These are phyloP conservation scores for Sclerotinia spermophila DNA, from an alignment of 2,329 filamentous ascomycete species.

Conservation along the genomic window DNA sequence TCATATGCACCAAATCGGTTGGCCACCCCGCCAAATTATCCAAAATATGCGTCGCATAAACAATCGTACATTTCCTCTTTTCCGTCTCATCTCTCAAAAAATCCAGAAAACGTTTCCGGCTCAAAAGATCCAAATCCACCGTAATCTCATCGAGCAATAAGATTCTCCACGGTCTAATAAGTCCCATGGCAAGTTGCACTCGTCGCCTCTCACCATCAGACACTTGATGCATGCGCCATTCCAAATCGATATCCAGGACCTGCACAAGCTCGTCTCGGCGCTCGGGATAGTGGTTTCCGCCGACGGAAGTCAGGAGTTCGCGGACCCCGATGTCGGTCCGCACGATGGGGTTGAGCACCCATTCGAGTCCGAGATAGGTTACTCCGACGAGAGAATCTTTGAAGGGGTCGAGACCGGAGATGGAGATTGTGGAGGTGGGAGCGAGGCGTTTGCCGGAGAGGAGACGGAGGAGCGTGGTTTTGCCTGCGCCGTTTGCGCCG, in stretches of 20 bases:
- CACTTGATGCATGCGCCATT: conserved; percentile 95
- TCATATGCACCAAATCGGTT: conserved; percentile 94
- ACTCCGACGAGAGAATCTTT: conserved; percentile 85
- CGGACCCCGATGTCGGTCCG: conserved; percentile 89
- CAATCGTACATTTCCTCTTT: conserved; percentile 76
- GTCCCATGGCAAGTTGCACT: conserved; percentile 94
- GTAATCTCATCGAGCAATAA: conserved; percentile 94
- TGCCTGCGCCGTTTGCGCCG: conserved; percentile 94
- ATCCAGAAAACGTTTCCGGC: conserved; percentile 75
- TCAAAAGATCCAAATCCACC: conserved; percentile 88
- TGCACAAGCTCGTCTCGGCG: conserved; percentile 81
- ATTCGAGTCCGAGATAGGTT: conserved; percentile 95
- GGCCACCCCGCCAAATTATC: conserved; percentile 95
- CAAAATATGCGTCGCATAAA: conserved; percentile 96
- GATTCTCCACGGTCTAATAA: conserved; percentile 87
- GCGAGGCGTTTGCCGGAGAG: conserved; percentile 93
- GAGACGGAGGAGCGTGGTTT: conserved; percentile 89
- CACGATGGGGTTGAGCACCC: conserved; percentile 96
- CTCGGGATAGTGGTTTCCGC: conserved; percentile 76
- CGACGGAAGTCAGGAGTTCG: conserved; percentile 79
- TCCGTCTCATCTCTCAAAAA: conserved; percentile 89
- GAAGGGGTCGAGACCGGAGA: conserved; percentile 88
- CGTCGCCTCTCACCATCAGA: conserved; percentile 86
- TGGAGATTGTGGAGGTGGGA: conserved; percentile 67
- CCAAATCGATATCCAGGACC: conserved; percentile 87